Conservation (phyloP, 306 rosid species). For the Cyclanthera cordifolia region DNA sequence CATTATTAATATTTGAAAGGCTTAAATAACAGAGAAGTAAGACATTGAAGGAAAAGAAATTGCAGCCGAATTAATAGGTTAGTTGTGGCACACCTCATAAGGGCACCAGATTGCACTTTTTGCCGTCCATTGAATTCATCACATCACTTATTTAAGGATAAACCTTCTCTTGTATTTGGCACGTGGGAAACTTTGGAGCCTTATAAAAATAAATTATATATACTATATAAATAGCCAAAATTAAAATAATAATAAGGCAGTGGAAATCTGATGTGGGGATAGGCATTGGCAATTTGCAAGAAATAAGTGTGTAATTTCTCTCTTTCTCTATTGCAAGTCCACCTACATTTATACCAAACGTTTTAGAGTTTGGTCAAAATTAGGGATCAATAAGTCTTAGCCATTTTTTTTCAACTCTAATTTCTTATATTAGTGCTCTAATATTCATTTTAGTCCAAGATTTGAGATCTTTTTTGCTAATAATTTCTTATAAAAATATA, state of each 20-base stretch:
- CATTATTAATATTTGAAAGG: background rate
- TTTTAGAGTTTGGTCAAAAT: constrained; percentile 12
- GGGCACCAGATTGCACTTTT: constrained; percentile 18
- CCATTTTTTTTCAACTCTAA: background rate
- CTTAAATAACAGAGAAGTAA: background rate
- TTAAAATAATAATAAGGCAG: constrained; percentile 10
- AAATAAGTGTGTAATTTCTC: background rate
- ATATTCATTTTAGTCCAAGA: background rate
- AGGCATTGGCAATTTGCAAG: background rate
- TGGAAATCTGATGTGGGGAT: constrained; percentile 38
- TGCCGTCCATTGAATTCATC: background rate
- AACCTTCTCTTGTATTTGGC: constrained; percentile 5
- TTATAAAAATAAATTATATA: background rate
- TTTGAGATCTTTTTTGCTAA: background rate
- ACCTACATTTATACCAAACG: constrained; percentile 11
- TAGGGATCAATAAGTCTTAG: background rate
- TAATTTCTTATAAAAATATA: background rate
- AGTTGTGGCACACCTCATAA: constrained; percentile 49
- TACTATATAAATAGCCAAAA: background rate
- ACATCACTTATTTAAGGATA: background rate
- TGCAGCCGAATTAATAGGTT: background rate
- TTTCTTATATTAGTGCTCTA: background rate
- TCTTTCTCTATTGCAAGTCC: constrained; percentile 13
- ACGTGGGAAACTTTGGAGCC: constrained; percentile 20
- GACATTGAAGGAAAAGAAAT: background rate